Conservation (phyloP, 2,329 filamentous ascomycete species). For the Exserohilum turcica region DNA sequence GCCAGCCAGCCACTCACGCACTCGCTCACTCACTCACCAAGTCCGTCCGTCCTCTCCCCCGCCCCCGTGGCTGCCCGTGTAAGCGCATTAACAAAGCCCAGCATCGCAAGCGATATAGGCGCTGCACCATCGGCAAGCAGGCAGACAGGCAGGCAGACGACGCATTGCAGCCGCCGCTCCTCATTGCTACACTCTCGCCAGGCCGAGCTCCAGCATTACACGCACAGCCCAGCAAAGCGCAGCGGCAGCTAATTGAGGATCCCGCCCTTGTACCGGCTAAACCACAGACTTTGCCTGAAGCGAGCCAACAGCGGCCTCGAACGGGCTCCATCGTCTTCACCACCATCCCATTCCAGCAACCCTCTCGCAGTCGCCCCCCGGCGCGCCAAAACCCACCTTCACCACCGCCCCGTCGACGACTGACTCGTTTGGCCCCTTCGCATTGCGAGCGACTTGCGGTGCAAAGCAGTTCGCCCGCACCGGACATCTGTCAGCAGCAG, state of each 20-base stretch:
- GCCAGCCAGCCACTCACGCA: too few relatives aligned
- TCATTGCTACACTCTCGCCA: constrained; percentile 24
- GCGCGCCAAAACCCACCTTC: constrained; percentile 19
- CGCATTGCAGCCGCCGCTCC: constrained; percentile 30
- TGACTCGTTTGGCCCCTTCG: constrained; percentile 16
- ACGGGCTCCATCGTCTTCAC: constrained; percentile 26
- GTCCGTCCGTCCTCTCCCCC: constrained; percentile 15
- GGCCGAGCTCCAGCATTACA: constrained; percentile 31
- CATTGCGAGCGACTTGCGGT: constrained; percentile 15
- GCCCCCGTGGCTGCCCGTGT: constrained; percentile 7
- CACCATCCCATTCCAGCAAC: constrained; percentile 24
- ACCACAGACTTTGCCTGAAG: constrained; percentile 44
- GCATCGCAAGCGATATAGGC: constrained; percentile 17
- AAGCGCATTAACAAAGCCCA: constrained; percentile 20
- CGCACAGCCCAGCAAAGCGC: constrained; percentile 34
- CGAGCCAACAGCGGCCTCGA: constrained; percentile 45
- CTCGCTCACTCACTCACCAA: too few relatives aligned
- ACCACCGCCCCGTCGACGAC: constrained; percentile 15
- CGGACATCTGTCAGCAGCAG: constrained; percentile 29
- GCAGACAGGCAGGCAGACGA: constrained; percentile 39
- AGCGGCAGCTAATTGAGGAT: constrained; percentile 47
- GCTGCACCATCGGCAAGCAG: constrained; percentile 20
- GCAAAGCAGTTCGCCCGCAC: constrained; percentile 17
- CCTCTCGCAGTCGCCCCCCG: constrained; percentile 20
- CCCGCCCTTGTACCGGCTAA: constrained; percentile 45